Conservation (phyloP, 441 rosid species). For the Aquilaria agallochum region DNA sequence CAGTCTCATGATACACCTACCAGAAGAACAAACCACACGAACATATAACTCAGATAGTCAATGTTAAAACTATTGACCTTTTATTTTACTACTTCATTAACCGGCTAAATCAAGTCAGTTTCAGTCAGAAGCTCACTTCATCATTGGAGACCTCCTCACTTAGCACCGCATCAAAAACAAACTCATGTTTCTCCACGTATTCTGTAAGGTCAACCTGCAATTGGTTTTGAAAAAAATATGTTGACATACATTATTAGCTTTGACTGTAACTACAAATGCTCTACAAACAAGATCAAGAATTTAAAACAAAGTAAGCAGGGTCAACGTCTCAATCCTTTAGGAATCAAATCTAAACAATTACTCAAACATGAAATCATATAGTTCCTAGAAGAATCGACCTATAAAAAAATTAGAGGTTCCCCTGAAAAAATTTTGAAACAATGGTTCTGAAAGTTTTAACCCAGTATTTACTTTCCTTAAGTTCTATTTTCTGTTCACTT, state of each 20-base stretch:
- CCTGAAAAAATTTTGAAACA: too few relatives aligned
- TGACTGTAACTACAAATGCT: not conserved
- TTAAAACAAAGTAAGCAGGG: too few relatives aligned
- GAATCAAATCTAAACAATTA: too few relatives aligned
- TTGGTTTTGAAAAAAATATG: slow-evolving; percentile 16
- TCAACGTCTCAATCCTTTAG: too few relatives aligned
- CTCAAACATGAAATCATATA: too few relatives aligned
- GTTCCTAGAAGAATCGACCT: too few relatives aligned
- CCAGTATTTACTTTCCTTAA: too few relatives aligned
- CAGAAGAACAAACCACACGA: slow-evolving; percentile 12
- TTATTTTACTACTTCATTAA: slow-evolving; percentile 4
- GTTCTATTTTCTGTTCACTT: too few relatives aligned
- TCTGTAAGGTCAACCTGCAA: slow-evolving; percentile 95
- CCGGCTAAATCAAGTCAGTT: not conserved
- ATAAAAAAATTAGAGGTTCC: too few relatives aligned
- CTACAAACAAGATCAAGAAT: not conserved
- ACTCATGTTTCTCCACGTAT: slow-evolving; percentile 93
- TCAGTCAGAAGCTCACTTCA: slow-evolving; percentile 51
- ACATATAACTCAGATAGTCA: not conserved
- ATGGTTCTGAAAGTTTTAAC: too few relatives aligned
- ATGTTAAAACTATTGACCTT: too few relatives aligned
- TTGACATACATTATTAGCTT: not conserved
- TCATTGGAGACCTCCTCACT: slow-evolving; percentile 96
- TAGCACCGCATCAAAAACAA: slow-evolving; percentile 92
- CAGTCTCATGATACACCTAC: slow-evolving; percentile 90